These are phyloP conservation scores for Parasarocladium wereldwijsianum DNA, from an alignment of 2,329 filamentous ascomycete species.

Conservation along the genomic window DNA sequence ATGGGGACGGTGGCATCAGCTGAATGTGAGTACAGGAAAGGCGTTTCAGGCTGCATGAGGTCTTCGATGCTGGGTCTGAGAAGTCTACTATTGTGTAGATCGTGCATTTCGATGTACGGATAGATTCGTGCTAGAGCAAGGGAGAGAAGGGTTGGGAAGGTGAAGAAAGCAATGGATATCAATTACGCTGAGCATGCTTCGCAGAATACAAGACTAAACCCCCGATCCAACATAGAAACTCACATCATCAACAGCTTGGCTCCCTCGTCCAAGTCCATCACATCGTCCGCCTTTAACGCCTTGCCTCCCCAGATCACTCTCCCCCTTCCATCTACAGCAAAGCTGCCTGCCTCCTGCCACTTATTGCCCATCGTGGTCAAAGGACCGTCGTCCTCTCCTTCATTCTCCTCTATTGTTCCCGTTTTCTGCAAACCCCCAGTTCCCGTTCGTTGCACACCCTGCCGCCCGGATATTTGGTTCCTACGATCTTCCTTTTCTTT, in stretches of 20 bases:
- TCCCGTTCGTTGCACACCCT: conserved; percentile 13
- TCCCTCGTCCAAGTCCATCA: conserved; percentile 38
- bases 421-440: conserved; percentile 4
- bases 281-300: conserved; percentile 30
- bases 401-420: conserved; percentile 2
- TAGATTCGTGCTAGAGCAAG: neutral
- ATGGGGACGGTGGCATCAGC: conserved; percentile 42
- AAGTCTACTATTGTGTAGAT: too few relatives aligned
- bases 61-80: too few relatives aligned
- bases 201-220: neutral
- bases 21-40: conserved; percentile 50
- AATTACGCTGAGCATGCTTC: neutral
- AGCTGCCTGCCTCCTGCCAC: conserved; percentile 39
- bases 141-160: too few relatives aligned
- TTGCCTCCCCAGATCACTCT: conserved; percentile 36
- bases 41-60: conserved; percentile 12
- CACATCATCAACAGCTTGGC: conserved; percentile 18
- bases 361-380: conserved; percentile 37
- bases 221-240: too few relatives aligned
- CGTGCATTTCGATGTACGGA: too few relatives aligned
- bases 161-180: conserved; percentile 4
- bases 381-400: conserved; percentile 17
- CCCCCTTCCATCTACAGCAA: conserved; percentile 33
- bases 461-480: too few relatives aligned
- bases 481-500: conserved; percentile 17